Percentiles rank a stretch among this genome's conserved stretches.
phyloP scores from a whole-genome alignment of 805 yeast species.

The Zygosaccharomyces pseudorouxii region DNA sequence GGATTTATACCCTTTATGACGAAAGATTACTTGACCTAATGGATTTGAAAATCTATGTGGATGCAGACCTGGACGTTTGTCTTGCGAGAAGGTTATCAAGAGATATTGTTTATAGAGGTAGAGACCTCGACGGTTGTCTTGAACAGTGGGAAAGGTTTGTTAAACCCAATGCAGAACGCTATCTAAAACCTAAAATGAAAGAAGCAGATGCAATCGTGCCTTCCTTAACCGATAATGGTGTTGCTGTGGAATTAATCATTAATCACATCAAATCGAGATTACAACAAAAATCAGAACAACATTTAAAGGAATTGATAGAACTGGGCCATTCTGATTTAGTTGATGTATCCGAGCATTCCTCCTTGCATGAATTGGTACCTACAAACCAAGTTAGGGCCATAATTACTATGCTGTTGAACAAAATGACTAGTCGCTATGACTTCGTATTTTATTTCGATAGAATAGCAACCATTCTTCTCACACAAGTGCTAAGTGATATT shows the following conservation, averaged over 20 bases:
- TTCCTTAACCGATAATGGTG: constrained; percentile 73
- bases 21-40: constrained; percentile 63
- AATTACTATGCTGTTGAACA: constrained; percentile 61
- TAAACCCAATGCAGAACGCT: constrained; percentile 81
- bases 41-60: constrained; percentile 87
- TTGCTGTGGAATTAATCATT: constrained; percentile 76
- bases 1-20: constrained; percentile 78
- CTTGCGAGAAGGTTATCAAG: constrained; percentile 81
- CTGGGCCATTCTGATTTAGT: constrained; percentile 35
- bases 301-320: constrained; percentile 55
- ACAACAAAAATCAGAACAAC: constrained; percentile 57
- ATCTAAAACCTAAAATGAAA: constrained; percentile 48
- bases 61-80: constrained; percentile 90
- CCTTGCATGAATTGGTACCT: constrained; percentile 32
- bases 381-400: constrained; percentile 70
- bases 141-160: constrained; percentile 89
- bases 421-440: constrained; percentile 57
- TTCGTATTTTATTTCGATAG: constrained; percentile 85
- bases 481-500: constrained; percentile 57
- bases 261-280: constrained; percentile 75
- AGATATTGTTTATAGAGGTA: constrained; percentile 79
- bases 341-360: constrained; percentile 18
- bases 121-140: constrained; percentile 77
- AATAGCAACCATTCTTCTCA: constrained; percentile 65
- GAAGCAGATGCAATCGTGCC: constrained; percentile 89